Evolutionary conservation across 441 rosid species (phyloP), one percentile per base, ranked within the genome.

Genomic region (Bocquillonia castaneifolia): DNA sequence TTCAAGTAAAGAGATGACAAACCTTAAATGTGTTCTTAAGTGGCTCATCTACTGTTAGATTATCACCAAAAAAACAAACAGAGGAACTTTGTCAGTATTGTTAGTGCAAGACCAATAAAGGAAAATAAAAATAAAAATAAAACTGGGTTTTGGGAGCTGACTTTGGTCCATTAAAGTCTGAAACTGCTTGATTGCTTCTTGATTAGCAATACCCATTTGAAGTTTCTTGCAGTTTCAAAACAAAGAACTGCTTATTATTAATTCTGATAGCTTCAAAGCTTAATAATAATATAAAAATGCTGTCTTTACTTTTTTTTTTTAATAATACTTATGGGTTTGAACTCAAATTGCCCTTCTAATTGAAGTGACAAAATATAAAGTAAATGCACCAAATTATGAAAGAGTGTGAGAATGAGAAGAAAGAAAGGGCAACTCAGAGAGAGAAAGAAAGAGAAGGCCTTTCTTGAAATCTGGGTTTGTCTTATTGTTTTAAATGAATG

Each of bases 101-200:
- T 42, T 48, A 66, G 64, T n/a, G 7, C 2, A 45, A 61, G 23
- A 37, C 1, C 4, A 34, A 6, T 20, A 18, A 2, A 6, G 69
- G 63, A 48, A 40, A 40, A 76, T 39, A 29, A 63, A 53, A 64
- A 47, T 44, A 34, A 64, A 26, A 48, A 73, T 32, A 31, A 28
- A 63, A 60, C 6, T 31, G 59, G 72, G 69, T 36, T 58, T 50
- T 56, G 56, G 63, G 63, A 73, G 74, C 86, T 84, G 56, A 93
- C 98, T 87, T 68, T 81, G 77, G 75, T 84, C 93, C 85, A 91
- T 84, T 59, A 86, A 74, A 58, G 81, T 64, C 78, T 79, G 88
- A 23, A 91, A 81, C 73, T 89, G 89, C 83, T 83, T 80, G 81
- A 89, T 72, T 42, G 87, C 88, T 74, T 89, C 97, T 59, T 89